phyloP scores from a whole-genome alignment of 768 basidiomycete species.

The Leccinellum luteum region DNA sequence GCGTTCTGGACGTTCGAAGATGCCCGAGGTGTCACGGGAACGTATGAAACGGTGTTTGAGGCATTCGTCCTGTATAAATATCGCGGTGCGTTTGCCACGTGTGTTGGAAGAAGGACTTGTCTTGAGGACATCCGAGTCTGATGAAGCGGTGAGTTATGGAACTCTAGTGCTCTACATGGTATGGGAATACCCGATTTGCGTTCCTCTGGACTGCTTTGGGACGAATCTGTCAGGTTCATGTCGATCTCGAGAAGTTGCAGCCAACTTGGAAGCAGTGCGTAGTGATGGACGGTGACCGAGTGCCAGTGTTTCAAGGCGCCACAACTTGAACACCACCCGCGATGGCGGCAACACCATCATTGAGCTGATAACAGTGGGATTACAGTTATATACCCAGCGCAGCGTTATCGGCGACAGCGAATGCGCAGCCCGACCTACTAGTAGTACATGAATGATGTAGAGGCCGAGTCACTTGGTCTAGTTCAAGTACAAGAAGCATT shows the following conservation, averaged over 20 bases:
- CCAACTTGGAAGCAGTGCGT: neutral
- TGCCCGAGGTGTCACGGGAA: conserved; percentile 63
- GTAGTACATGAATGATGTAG: no score
- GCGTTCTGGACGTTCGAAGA: conserved; percentile 91
- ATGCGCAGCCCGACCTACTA: neutral
- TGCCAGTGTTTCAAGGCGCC: neutral
- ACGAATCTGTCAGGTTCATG: neutral
- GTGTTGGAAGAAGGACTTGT: neutral
- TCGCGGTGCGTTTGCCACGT: conserved; percentile 17
- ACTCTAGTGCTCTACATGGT: neutral
- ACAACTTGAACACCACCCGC: neutral
- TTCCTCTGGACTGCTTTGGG: neutral
- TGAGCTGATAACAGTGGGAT: neutral
- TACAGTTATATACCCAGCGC: neutral
- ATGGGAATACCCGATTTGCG: neutral
- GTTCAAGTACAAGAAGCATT: no score
- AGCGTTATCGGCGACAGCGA: neutral
- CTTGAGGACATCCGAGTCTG: neutral
- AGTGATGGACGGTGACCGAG: neutral
- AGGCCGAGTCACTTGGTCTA: no score
- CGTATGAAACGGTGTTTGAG: conserved; percentile 77
- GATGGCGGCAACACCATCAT: no score
- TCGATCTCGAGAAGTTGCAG: neutral
- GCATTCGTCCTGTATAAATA: conserved; percentile 70
- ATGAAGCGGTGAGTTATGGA: neutral